Evolutionary conservation across 202 grass and related monocot genomes (phyloP), one percentile per base, ranked within the genome.

Genomic region (Miscanthus sacchariflorus): DNA sequence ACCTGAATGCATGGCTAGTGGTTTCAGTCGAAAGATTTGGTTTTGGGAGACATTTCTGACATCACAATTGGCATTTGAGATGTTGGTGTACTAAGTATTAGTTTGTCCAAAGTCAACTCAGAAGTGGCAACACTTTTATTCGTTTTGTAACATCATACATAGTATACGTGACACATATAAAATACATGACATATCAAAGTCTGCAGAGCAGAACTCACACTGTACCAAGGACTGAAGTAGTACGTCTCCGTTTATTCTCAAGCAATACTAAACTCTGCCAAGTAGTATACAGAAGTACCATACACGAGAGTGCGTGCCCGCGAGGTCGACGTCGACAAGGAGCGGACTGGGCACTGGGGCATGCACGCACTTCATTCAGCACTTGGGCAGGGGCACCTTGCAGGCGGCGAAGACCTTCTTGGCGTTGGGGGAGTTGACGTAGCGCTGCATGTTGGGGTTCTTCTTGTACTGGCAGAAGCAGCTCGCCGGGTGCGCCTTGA

Each of bases 401-500:
- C 93, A 98, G 1, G 83, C 74, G 42, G 80, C 56, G 77, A 89
- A 87, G 17, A 95, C 93, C 86, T 89, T 98, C 88, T 93, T 98
- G 91, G 88, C 89, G 83, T 95, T 93, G 73, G 92, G 89, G 6
- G 95, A 98, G 91, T 95, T 95, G 85, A 98, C 88, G 85, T 93
- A 95, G 36, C 91, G 86, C 87, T 81, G 66, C 78, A 98, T 75
- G 68, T 70, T 92, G 74, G 93, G 93, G 78, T 95, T 72, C 77
- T 89, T 90, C 85, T 88, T 78, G 93, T 95, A 98, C 91, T 87
- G 90, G 87, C 95, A 95, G 43, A 98, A 88, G 86, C 95, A 98
- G 90, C 81, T 91, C 5, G 93, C 88, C 80, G 84, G 86, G 71
- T 95, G 95, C 80, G 85, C 90, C 91, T 88, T 98, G 3, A 95